Evolutionary conservation across 2,329 filamentous ascomycete genomes (phyloP).

Genomic region (Calonectria fujianensis): DNA sequence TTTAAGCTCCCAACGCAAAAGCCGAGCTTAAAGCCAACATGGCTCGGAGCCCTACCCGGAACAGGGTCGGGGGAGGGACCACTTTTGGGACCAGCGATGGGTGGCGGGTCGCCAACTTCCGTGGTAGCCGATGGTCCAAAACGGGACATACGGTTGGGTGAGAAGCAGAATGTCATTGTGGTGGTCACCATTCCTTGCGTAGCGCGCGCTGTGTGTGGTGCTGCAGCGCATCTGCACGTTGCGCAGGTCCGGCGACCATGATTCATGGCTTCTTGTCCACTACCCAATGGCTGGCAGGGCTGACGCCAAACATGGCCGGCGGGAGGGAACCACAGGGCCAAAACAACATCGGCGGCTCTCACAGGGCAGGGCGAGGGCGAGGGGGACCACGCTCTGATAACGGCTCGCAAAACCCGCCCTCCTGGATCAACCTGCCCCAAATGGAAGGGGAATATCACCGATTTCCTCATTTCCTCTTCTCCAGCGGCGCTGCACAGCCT

Average conservation of each 20-base stretch:
- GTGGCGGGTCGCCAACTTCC: slow-evolving; percentile 18
- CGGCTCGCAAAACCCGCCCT: not conserved
- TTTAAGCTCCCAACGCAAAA: slow-evolving; percentile 35
- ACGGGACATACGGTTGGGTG: slow-evolving; percentile 8
- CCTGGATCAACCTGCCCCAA: slow-evolving; percentile 29
- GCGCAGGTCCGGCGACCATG: slow-evolving; percentile 4
- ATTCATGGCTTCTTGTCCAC: not conserved
- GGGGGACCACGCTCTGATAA: slow-evolving; percentile 1
- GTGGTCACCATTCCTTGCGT: slow-evolving; percentile 23
- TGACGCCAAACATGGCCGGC: slow-evolving; percentile 8
- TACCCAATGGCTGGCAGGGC: slow-evolving; percentile 7
- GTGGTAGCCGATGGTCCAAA: slow-evolving; percentile 8
- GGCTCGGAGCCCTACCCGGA: slow-evolving; percentile 18
- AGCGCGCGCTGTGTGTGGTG: not conserved
- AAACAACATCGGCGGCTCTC: not conserved
- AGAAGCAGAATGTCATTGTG: slow-evolving; percentile 2
- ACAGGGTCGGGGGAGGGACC: slow-evolving; percentile 8
- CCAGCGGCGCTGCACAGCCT: slow-evolving; percentile 27
- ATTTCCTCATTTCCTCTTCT: not conserved
- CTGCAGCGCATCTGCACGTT: not conserved
- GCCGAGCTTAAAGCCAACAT: slow-evolving; percentile 5
- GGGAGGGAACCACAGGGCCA: slow-evolving; percentile 7
- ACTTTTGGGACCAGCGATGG: slow-evolving; percentile 1
- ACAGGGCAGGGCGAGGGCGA: not conserved
- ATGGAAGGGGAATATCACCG: slow-evolving; percentile 1